These are phyloP conservation scores for Tagetes erecta DNA, from an alignment of 129 eudicot species.

Conservation along the genomic window DNA sequence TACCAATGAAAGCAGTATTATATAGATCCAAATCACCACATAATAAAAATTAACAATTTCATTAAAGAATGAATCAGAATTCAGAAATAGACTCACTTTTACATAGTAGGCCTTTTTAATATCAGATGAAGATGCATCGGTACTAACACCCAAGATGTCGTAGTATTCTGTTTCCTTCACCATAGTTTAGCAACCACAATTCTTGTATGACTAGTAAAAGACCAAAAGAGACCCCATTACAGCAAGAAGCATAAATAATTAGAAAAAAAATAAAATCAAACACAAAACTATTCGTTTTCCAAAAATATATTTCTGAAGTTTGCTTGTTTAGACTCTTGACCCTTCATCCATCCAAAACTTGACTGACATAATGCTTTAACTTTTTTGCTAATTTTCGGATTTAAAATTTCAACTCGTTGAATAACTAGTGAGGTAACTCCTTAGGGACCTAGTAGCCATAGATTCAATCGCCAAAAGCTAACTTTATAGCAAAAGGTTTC, in stretches of 20 bases:
- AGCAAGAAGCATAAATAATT: background rate
- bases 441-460: background rate
- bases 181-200: constrained; percentile 42
- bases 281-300: background rate
- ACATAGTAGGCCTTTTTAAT: constrained; percentile 86
- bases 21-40: background rate
- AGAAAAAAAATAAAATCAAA: constrained; percentile 9
- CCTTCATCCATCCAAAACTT: background rate
- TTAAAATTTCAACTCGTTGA: background rate
- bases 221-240: constrained; percentile 8
- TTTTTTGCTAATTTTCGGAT: background rate
- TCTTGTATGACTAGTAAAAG: constrained; percentile 21
- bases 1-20: constrained; percentile 23
- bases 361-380: background rate
- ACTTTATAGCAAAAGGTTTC: background rate
- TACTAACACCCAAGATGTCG: constrained; percentile 74
- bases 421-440: constrained; percentile 8
- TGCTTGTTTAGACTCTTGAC: background rate
- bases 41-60: background rate
- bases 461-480: background rate
- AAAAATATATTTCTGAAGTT: background rate
- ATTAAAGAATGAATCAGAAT: background rate
- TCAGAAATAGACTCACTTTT: constrained; percentile 45
- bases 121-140: constrained; percentile 60
- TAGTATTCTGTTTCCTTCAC: constrained; percentile 79